Evolutionary conservation across 1,284 basidiomycete genomes (phyloP).

Genomic region (Cryptococcus maquisensis): DNA sequence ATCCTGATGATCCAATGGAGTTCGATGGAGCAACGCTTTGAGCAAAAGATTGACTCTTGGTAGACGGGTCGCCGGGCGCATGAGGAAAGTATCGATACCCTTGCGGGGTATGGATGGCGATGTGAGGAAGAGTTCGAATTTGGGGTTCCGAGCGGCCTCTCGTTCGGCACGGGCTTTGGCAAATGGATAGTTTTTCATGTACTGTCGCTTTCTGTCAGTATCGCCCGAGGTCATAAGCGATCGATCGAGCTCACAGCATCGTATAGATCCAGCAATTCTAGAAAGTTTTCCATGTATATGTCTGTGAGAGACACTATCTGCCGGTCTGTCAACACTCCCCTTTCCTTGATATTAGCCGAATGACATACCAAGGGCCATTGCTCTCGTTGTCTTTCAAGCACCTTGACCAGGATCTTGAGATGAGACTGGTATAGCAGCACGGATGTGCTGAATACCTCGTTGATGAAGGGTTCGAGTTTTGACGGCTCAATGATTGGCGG

Average conservation of each 20-base stretch:
- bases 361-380: constrained; percentile 64
- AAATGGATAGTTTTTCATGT: constrained; percentile 64
- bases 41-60: constrained; percentile 69
- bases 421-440: constrained; percentile 62
- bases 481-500: constrained; percentile 58
- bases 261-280: constrained; percentile 30
- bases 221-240: constrained; percentile 33
- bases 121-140: constrained; percentile 64
- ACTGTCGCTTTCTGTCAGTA: constrained; percentile 26
- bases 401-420: constrained; percentile 59
- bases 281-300: constrained; percentile 65
- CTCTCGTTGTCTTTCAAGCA: constrained; percentile 68
- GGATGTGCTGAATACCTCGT: constrained; percentile 71
- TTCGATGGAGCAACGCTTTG: constrained; percentile 64
- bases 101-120: constrained; percentile 65
- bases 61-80: constrained; percentile 73
- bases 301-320: constrained; percentile 66
- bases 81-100: constrained; percentile 69
- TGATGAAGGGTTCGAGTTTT: constrained; percentile 58
- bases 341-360: background rate
- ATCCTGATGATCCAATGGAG: constrained; percentile 45
- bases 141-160: constrained; percentile 62
- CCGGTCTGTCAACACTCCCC: background rate
- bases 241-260: constrained; percentile 24
- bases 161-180: constrained; percentile 70